phyloP scores from a whole-genome alignment of 192 early-diverging fungal species.

The Linnemannia exigua region DNA sequence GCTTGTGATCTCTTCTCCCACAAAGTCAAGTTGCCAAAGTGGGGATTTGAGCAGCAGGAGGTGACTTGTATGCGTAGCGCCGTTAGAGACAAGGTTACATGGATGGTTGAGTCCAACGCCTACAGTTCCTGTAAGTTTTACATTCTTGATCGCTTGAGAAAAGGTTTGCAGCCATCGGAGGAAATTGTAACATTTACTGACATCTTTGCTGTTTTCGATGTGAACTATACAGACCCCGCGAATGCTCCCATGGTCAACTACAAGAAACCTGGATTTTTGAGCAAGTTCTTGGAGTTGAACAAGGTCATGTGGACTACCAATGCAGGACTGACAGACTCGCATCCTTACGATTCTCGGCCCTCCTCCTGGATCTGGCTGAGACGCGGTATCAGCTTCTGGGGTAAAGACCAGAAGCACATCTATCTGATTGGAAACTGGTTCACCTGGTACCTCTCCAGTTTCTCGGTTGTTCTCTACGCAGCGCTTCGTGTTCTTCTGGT shows the following conservation, averaged over 20 bases:
- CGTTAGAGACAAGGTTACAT: conserved; percentile 74
- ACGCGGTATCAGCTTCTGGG: conserved; percentile 92
- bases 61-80: conserved; percentile 94
- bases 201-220: background rate
- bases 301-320: conserved; percentile 92
- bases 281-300: conserved; percentile 91
- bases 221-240: conserved; percentile 63
- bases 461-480: conserved; percentile 73
- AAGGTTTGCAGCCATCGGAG: background rate
- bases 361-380: conserved; percentile 88
- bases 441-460: conserved; percentile 83
- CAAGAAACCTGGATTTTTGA: conserved; percentile 78
- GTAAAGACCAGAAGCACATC: conserved; percentile 77
- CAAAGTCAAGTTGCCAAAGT: conserved; percentile 85
- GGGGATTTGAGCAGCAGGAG: conserved; percentile 95
- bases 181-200: background rate
- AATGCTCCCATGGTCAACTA: conserved; percentile 70
- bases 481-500: conserved; percentile 67
- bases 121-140: conserved; percentile 59
- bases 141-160: background rate
- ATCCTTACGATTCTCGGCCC: conserved; percentile 96
- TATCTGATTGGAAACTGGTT: conserved; percentile 95
- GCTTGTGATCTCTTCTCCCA: conserved; percentile 88
- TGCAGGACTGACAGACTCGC: conserved; percentile 86
- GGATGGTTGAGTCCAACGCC: conserved; percentile 82